A percentile compares a stretch with the other conserved stretches of the same genome.
phyloP scores from a whole-genome alignment of 2,329 filamentous ascomycete genomes.

The Exophiala aquamarina region DNA sequence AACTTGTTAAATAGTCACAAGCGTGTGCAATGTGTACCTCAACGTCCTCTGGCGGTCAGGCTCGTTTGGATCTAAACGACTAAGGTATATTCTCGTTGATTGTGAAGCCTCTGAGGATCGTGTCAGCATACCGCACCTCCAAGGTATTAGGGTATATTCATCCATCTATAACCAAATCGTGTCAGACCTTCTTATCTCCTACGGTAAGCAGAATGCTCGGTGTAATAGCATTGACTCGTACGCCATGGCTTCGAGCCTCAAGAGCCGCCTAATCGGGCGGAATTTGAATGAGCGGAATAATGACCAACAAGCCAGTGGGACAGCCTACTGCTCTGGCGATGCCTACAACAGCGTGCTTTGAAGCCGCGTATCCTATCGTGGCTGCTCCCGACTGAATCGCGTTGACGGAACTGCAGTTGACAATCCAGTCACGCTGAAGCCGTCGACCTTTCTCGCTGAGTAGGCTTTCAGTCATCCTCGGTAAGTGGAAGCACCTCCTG shows the following conservation, averaged over 20 bases:
- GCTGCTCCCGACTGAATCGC: constrained; percentile 21
- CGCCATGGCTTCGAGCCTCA: constrained; percentile 14
- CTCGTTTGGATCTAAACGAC: no score
- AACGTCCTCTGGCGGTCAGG: no score
- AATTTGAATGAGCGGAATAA: no score
- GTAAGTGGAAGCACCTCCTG: not conserved
- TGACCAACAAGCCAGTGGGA: no score
- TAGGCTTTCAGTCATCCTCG: not conserved
- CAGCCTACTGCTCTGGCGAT: constrained; percentile 22
- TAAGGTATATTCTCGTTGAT: constrained; percentile 21
- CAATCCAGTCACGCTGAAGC: constrained; percentile 44
- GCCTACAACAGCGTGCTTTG: constrained; percentile 22
- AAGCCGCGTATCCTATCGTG: constrained; percentile 18
- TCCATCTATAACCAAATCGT: constrained; percentile 24
- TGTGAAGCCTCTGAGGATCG: constrained; percentile 14
- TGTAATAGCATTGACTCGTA: constrained; percentile 18
- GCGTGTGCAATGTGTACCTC: no score
- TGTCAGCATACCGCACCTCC: not conserved
- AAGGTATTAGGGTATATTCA: not conserved
- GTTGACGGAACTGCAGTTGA: constrained; percentile 26
- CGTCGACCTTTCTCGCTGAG: constrained; percentile 16
- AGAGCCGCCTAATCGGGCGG: constrained; percentile 17
- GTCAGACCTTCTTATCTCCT: constrained; percentile 18
- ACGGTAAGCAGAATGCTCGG: constrained; percentile 23
- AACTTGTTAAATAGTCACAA: no score